These are phyloP conservation scores for Lecanicillium sp. DNA, from an alignment of 2,329 filamentous ascomycete species.

Conservation along the genomic window DNA sequence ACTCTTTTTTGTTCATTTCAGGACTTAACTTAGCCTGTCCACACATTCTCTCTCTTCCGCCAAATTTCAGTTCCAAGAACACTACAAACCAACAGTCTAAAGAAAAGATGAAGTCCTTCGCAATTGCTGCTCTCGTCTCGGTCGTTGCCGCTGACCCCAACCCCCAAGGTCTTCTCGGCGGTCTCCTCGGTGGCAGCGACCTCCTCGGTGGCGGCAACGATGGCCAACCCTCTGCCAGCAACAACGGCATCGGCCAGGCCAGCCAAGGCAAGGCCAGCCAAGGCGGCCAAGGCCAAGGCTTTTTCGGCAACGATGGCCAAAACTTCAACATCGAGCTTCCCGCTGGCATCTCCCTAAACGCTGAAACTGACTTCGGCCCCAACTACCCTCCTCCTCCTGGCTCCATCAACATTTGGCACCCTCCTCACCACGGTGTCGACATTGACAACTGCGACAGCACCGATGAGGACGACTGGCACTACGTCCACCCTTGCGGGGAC, in stretches of 20 bases:
- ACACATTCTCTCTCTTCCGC: constrained; percentile 4
- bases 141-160: constrained; percentile 10
- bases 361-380: constrained; percentile 15
- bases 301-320: constrained; percentile 3
- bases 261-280: too few relatives aligned
- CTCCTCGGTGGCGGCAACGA: not conserved
- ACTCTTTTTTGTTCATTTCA: constrained; percentile 8
- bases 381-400: constrained; percentile 14
- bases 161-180: too few relatives aligned
- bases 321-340: constrained; percentile 5
- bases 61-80: constrained; percentile 11
- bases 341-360: constrained; percentile 6
- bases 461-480: constrained; percentile 25
- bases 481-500: constrained; percentile 22
- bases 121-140: constrained; percentile 12
- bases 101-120: constrained; percentile 20
- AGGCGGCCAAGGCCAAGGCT: too few relatives aligned
- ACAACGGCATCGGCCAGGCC: not conserved
- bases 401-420: constrained; percentile 26
- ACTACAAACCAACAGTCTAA: constrained; percentile 12
- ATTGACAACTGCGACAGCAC: constrained; percentile 28
- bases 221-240: not conserved
- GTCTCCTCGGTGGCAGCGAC: too few relatives aligned
- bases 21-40: constrained; percentile 3
- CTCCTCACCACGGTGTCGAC: constrained; percentile 23